Conservation (phyloP, 352 stramenopile species). For the Phytophthora crassamura region DNA sequence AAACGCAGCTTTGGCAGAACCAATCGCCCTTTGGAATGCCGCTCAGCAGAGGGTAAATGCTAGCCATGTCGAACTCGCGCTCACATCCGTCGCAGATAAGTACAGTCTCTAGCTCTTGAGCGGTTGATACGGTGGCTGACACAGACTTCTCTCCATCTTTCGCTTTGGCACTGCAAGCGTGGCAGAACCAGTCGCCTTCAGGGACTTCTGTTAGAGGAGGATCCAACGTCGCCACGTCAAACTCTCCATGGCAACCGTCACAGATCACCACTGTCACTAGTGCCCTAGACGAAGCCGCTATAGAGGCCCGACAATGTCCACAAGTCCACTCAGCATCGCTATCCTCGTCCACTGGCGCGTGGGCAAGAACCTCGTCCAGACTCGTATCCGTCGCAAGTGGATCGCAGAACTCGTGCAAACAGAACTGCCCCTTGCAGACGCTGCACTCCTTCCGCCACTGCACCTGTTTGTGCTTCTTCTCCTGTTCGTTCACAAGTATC, state of each 20-base stretch:
- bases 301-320: constrained; percentile 22
- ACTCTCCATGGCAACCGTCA: constrained; percentile 76
- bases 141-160: not conserved
- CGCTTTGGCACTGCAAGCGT: constrained; percentile 11
- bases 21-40: constrained; percentile 52
- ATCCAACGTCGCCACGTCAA: constrained; percentile 56
- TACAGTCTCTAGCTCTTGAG: constrained; percentile 39
- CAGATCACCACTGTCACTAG: constrained; percentile 61
- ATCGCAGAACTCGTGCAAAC: constrained; percentile 53
- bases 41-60: constrained; percentile 47
- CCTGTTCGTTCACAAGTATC: constrained; percentile 38
- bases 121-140: not conserved
- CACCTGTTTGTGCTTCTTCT: constrained; percentile 10
- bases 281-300: constrained; percentile 3
- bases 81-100: constrained; percentile 81
- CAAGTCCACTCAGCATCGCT: constrained; percentile 49
- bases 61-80: constrained; percentile 59
- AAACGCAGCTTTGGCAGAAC: constrained; percentile 45
- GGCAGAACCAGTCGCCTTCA: constrained; percentile 51
- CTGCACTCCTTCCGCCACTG: constrained; percentile 43
- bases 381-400: constrained; percentile 30
- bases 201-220: constrained; percentile 55
- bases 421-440: constrained; percentile 43
- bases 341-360: constrained; percentile 37
- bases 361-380: constrained; percentile 36